Evolutionary conservation across 192 early-diverging fungal species (phyloP), one percentile per base, ranked within the genome.

Genomic region (Rhizophagus prolifer): DNA sequence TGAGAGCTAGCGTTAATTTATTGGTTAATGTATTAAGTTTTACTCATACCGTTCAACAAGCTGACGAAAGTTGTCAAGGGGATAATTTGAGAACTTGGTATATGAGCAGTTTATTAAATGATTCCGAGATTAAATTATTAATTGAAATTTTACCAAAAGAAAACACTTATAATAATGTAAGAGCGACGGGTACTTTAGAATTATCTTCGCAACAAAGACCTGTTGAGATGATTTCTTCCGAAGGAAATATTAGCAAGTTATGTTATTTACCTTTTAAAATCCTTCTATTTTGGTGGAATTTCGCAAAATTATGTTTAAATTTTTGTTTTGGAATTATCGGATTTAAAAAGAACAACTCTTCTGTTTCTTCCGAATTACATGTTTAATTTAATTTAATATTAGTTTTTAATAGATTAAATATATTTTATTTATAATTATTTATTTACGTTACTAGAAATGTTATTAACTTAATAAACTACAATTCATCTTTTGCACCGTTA

Each of bases 1-100:
- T 74, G 72, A 47, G 72, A 28, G 72, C 72, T 50, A n/a, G 31
- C 16, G 72, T 74, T 47, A 74, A 74, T 44, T 46, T 74, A 38
- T 62, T 74, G 28, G 8, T 62, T n/a, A 74, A 74, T 41, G 72
- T 74, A 12, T 63, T 74, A 25, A 31, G 59, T 21, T 74, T 74
- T 25, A 62, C 72, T 21, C 72, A 74, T 74, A 74, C 72, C 0
- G 23, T 63, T 28, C 72, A 74, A 62, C 58, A 61, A 74, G 72
- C 31, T 3, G 72, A 74, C 34, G 72, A 74, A 74, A 62, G 59
- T 41, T 60, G 58, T 3, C 21, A 38, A 62, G 26, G 36, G 28
- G 72, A 23, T 34, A 74, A n/a, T 62, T 38, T 63, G 58, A 14
- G 72, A 21, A 74, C 72, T 16, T 74, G 72, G 72, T 74, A 74